Evolutionary conservation across 1,139 yeast species (phyloP).

Genomic region (Torulaspora pretoriensis): DNA sequence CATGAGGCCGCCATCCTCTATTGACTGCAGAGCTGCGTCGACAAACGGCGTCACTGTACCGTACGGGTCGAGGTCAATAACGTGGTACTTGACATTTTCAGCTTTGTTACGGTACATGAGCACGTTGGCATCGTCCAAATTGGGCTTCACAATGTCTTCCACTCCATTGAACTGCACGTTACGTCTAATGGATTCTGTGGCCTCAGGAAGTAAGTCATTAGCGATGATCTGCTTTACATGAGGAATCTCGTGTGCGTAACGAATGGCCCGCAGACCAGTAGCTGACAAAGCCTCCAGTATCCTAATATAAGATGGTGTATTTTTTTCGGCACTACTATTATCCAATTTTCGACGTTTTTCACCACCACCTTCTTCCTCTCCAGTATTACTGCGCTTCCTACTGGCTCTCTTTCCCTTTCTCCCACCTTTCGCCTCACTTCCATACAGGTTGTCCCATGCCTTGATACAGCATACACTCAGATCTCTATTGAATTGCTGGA

Average conservation of each 20-base stretch:
- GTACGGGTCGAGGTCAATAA: constrained; percentile 92
- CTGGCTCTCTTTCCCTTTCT: constrained; percentile 35
- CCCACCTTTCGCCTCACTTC: constrained; percentile 33
- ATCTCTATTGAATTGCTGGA: constrained; percentile 94
- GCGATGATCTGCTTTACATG: constrained; percentile 69
- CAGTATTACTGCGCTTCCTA: constrained; percentile 31
- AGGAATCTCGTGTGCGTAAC: constrained; percentile 90
- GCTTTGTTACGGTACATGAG: constrained; percentile 59
- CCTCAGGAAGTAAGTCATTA: constrained; percentile 80
- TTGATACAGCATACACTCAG: constrained; percentile 77
- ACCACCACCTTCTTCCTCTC: constrained; percentile 22
- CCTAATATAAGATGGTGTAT: constrained; percentile 46
- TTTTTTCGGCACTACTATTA: constrained; percentile 15
- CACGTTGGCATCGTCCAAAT: constrained; percentile 83
- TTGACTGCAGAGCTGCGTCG: constrained; percentile 80
- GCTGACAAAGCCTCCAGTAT: constrained; percentile 91
- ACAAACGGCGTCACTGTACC: constrained; percentile 96
- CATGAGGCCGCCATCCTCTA: constrained; percentile 77
- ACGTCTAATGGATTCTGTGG: constrained; percentile 74
- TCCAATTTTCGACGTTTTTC: constrained; percentile 29
- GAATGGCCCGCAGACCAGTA: constrained; percentile 86
- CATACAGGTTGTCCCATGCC: constrained; percentile 71
- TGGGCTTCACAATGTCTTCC: constrained; percentile 50
- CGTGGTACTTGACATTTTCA: constrained; percentile 55
- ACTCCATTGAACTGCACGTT: constrained; percentile 68